These are phyloP conservation scores for Claviceps sp. DNA, from an alignment of 2,329 filamentous ascomycete genomes.

Conservation along the genomic window DNA sequence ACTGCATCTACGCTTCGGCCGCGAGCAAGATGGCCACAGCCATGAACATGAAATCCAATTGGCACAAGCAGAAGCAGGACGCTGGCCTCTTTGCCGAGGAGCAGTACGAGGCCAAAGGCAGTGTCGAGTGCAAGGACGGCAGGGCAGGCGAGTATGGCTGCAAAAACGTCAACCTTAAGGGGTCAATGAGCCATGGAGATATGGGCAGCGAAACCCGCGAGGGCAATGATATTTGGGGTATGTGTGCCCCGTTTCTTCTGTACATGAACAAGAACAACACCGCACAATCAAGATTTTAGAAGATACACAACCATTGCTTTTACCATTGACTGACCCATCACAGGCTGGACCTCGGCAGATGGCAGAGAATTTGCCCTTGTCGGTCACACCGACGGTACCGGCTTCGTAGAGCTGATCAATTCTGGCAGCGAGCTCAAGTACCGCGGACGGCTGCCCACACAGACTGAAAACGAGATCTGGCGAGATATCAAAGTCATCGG, in stretches of 20 bases:
- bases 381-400: slow-evolving; percentile 32
- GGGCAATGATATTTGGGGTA: slow-evolving; percentile 22
- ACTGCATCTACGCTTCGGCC: background rate
- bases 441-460: slow-evolving; percentile 30
- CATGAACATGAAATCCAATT: background rate
- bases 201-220: slow-evolving; percentile 20
- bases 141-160: slow-evolving; percentile 17
- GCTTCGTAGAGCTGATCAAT: slow-evolving; percentile 30
- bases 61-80: background rate
- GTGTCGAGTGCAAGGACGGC: background rate
- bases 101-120: background rate
- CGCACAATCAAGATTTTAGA: too few relatives aligned
- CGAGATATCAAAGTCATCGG: slow-evolving; percentile 28
- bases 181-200: slow-evolving; percentile 23
- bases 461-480: slow-evolving; percentile 22
- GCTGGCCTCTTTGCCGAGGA: background rate
- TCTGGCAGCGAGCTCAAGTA: slow-evolving; percentile 27
- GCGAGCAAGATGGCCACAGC: background rate
- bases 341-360: slow-evolving; percentile 8
- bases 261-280: background rate
- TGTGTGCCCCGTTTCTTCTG: background rate
- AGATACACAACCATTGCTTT: too few relatives aligned
- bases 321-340: background rate
- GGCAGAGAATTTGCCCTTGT: slow-evolving; percentile 33
- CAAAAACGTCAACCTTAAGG: slow-evolving; percentile 22